Evolutionary conservation across 495 filamentous ascomycete genomes (phyloP).

Genomic region (Hypoxylon cercidicola): DNA sequence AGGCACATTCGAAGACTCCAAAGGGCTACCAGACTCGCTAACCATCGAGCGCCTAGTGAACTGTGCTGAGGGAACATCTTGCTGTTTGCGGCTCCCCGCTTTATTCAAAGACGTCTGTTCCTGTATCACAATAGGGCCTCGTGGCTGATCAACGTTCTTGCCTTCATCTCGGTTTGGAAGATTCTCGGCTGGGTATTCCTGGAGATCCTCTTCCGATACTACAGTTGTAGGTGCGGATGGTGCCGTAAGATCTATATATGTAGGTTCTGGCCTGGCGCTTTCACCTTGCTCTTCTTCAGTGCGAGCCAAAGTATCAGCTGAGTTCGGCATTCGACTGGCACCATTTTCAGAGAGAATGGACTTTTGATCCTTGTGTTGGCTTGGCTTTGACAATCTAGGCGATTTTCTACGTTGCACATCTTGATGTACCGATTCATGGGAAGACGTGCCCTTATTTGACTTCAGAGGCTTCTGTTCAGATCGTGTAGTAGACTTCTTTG

Average conservation of each 20-base stretch:
- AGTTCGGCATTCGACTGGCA: neutral
- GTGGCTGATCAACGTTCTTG: neutral
- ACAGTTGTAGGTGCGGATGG: neutral
- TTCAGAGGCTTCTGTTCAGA: conserved; percentile 7
- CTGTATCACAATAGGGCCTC: neutral
- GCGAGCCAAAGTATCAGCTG: neutral
- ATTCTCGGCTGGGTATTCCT: neutral
- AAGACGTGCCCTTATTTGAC: neutral
- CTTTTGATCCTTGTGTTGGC: conserved; percentile 1
- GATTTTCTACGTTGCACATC: neutral
- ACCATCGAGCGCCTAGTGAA: conserved; percentile 1
- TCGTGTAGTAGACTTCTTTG: conserved; percentile 1
- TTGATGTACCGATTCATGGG: neutral
- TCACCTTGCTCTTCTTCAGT: neutral
- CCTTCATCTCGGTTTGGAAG: neutral
- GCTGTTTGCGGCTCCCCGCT: neutral
- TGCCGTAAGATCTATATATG: neutral
- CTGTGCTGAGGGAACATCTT: neutral
- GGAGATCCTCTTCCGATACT: neutral
- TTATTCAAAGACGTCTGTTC: neutral
- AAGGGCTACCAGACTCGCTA: conserved; percentile 20
- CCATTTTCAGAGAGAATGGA: neutral
- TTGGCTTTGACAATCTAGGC: neutral
- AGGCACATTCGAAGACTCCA: neutral
- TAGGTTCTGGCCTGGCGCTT: neutral